Percentiles rank a stretch among this genome's conserved stretches.
phyloP scores from a whole-genome alignment of 768 basidiomycete genomes.

The Suillus alpinus region DNA sequence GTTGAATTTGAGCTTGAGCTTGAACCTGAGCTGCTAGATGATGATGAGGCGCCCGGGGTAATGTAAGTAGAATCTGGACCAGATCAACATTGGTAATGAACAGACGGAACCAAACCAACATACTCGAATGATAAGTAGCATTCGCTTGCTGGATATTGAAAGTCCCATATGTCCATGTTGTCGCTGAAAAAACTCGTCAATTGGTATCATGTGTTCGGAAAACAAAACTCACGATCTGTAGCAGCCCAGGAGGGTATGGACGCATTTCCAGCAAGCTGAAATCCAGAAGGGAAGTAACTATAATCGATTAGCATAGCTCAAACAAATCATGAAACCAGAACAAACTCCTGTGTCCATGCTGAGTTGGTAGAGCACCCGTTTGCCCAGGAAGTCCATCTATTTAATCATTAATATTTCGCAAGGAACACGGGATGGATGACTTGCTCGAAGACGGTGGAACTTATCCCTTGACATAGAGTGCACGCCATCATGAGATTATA shows the following conservation, averaged over 20 bases:
- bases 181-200: slow-evolving; percentile 27
- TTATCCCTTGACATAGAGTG: slow-evolving; percentile 43
- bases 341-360: not conserved
- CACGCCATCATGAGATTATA: slow-evolving; percentile 57
- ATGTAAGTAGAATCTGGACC: not conserved
- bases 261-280: slow-evolving; percentile 27
- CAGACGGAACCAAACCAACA: slow-evolving; percentile 8
- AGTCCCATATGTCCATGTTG: slow-evolving; percentile 27
- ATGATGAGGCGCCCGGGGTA: not conserved
- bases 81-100: not conserved
- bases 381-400: slow-evolving; percentile 22
- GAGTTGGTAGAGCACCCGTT: not conserved
- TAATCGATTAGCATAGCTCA: too few species aligned
- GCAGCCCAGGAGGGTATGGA: slow-evolving; percentile 49
- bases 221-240: slow-evolving; percentile 41
- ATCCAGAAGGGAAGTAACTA: slow-evolving; percentile 40
- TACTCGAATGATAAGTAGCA: slow-evolving; percentile 4
- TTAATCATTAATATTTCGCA: not conserved
- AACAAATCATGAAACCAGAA: not conserved
- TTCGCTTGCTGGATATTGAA: slow-evolving; percentile 32
- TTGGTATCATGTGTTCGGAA: not conserved
- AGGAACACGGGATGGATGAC: slow-evolving; percentile 12
- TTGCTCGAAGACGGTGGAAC: slow-evolving; percentile 26
- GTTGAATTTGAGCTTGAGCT: not conserved
- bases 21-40: slow-evolving; percentile 2